Percentiles rank a stretch among this genome's conserved stretches.
phyloP scores from a whole-genome alignment of 352 stramenopile species.

The Phytophthora podocarpi region DNA sequence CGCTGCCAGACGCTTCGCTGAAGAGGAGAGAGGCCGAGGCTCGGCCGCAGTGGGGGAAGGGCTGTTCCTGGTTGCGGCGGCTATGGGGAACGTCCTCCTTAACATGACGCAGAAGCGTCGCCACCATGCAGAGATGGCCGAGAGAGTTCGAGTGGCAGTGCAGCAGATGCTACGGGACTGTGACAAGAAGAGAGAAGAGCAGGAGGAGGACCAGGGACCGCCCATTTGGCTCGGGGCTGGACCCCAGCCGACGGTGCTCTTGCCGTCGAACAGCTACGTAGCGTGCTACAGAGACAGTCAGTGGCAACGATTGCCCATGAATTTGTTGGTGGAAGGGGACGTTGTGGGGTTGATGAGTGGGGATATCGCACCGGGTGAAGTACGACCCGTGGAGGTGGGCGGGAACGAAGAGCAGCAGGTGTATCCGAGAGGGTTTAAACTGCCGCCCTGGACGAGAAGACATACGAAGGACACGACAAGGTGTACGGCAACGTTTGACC shows the following conservation, averaged over 20 bases:
- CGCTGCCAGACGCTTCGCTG: slow-evolving; percentile 37
- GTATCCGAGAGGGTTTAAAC: slow-evolving; percentile 63
- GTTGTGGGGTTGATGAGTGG: slow-evolving; percentile 85
- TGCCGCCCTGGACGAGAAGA: slow-evolving; percentile 56
- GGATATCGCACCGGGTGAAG: slow-evolving; percentile 73
- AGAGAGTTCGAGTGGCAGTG: slow-evolving; percentile 73
- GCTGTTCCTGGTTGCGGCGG: slow-evolving; percentile 62
- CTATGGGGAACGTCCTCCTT: slow-evolving; percentile 62
- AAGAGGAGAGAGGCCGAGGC: slow-evolving; percentile 27
- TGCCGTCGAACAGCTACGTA: slow-evolving; percentile 81
- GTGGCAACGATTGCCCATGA: slow-evolving; percentile 86
- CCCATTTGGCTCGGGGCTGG: slow-evolving; percentile 31
- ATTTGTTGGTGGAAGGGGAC: slow-evolving; percentile 81
- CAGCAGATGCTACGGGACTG: slow-evolving; percentile 50
- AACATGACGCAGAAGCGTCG: slow-evolving; percentile 72
- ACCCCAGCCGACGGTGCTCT: slow-evolving; percentile 49
- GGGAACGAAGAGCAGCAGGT: slow-evolving; percentile 23
- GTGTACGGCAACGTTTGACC: slow-evolving; percentile 80
- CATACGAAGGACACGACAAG: slow-evolving; percentile 57
- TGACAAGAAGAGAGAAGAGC: slow-evolving; percentile 6
- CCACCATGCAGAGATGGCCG: slow-evolving; percentile 78
- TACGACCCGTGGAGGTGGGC: slow-evolving; percentile 40
- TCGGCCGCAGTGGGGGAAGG: slow-evolving; percentile 53
- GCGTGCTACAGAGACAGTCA: slow-evolving; percentile 81
- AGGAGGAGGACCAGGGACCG: slow-evolving; percentile 4